Base-by-base conservation (phyloP, 2,329 filamentous ascomycete species). In the Venturiaceae sp. region DNA sequence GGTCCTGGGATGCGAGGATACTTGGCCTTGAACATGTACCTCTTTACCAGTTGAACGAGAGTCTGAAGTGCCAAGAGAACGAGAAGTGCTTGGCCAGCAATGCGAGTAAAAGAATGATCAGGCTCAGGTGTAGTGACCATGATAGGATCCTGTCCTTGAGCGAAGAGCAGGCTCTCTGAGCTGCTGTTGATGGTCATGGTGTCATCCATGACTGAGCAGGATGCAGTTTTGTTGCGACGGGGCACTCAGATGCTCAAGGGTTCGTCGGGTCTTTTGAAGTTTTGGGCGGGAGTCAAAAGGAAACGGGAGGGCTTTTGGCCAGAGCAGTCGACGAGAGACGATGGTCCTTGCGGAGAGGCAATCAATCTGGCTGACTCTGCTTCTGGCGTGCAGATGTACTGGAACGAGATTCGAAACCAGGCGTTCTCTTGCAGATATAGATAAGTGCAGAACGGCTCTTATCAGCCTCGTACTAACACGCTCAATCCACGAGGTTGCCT, bases 1-100 rank as follows among this genome's bases (percentile, higher is more conserved):
- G 75, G 75, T 13, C 75, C 75, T 37, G 75, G 74, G 23, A 72
- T 53, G 34, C 32, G 52, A 23, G 21, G 30, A n/a, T 53, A 53
- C 21, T 36, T 53, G 30, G 32, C 13, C 32, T 53, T 37, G 32
- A 53, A 28, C 9, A 37, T 37, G 19, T 37, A 53, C 21, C 52
- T 36, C 52, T 53, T 53, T 34, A n/a, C 32, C 32, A 37, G 5
- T 9, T 53, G 52, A 14, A 53, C 30, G 34, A 53, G 34, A 23
- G 34, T 28, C 34, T 53, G 52, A 23, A 37, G 30, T 53, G 32
- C 52, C 9, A 53, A 37, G 32, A 53, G 52, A 53, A 19, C 44
- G 26, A 50, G 26, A 30, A 50, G 44, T 23, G 44, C 23, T 7
- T 50, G 44, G 9, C 44, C 44, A 50, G 44, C 44, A 30, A 50